These are phyloP conservation scores for Penicillium pancosmium DNA, from an alignment of 495 filamentous ascomycete genomes.

Conservation along the genomic window DNA sequence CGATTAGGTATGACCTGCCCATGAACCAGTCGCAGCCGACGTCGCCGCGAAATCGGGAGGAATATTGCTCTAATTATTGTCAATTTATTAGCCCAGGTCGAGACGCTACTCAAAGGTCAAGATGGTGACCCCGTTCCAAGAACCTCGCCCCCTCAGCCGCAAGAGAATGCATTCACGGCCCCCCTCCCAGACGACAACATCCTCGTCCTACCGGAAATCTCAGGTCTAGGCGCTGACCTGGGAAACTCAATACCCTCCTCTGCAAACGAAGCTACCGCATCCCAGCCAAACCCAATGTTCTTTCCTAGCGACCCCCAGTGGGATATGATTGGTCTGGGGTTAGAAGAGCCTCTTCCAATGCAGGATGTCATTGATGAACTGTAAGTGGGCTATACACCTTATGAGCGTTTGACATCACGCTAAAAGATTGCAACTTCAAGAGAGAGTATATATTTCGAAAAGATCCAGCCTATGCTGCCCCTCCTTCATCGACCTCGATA, in stretches of 20 bases:
- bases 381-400: slow-evolving; percentile 50
- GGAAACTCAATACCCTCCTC: slow-evolving; percentile 25
- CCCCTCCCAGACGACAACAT: slow-evolving; percentile 28
- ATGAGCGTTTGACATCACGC: not conserved
- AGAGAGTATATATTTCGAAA: slow-evolving; percentile 86
- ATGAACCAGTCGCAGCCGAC: not conserved
- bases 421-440: slow-evolving; percentile 42
- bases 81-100: slow-evolving; percentile 76
- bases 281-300: slow-evolving; percentile 22
- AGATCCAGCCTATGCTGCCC: slow-evolving; percentile 80
- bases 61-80: slow-evolving; percentile 20
- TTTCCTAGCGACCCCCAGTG: slow-evolving; percentile 60
- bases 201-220: slow-evolving; percentile 30
- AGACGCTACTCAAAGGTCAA: slow-evolving; percentile 80
- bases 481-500: slow-evolving; percentile 90
- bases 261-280: slow-evolving; percentile 30
- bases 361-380: slow-evolving; percentile 90
- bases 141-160: slow-evolving; percentile 23
- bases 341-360: slow-evolving; percentile 88
- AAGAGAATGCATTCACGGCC: slow-evolving; percentile 28
- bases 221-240: slow-evolving; percentile 26
- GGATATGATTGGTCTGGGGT: slow-evolving; percentile 92
- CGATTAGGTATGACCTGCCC: slow-evolving; percentile 68
- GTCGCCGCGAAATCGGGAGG: not conserved
- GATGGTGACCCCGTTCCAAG: slow-evolving; percentile 30